Base-by-base conservation (phyloP, 2,329 filamentous ascomycete genomes). In the Cladosporium cucumerinum region DNA sequence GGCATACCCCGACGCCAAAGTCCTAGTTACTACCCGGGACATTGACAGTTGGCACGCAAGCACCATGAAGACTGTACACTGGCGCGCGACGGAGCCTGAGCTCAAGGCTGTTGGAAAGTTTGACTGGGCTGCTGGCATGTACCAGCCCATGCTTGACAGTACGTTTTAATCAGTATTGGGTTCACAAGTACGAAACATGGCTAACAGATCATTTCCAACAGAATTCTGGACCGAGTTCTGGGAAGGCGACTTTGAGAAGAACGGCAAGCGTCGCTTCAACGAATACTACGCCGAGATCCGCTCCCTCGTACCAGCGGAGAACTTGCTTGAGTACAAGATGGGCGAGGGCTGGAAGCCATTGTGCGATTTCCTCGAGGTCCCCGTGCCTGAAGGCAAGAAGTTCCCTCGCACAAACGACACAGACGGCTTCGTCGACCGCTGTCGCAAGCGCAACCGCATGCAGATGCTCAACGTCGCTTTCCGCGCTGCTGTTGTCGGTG, bases 1-100 rank as follows among this genome's bases (percentile, higher is more conserved):
- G 72, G 86, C 87, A 18, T 91, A 91, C 73, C 89, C 89, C 1
- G 86, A 90, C 63, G 89, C 89, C 65, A 91, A 91, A 77, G 85
- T 91, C 62, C 83, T 92, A 57, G 79, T 91, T 67, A 89, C 87
- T 16, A 87, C 84, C 65, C 84, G 88, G 54, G 86, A 89, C 65
- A 85, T 89, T 43, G 82, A 90, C 74, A 84, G 85, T 48, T 90
- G 88, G 86, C 80, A 84, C 71, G 79, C 80, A 67, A 84, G 86
- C 52, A 87, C 86, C 23, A 85, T 88, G 83, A 87, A 86, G 77
- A 90, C 87, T 6, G 86, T 89, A 34, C 85, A 85, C 79, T 89
- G 87, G 87, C 85, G 87, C 61, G 86, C 83, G 59, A 88, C 84
- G 26, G 87, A 89, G 74, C 84, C 82, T 5, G 86, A 89, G 77